A percentile compares a stretch with the other conserved stretches of the same genome.
Evolutionary conservation across 148 eudicot species (phyloP).

Genomic region (Fagopyrum esculentum): DNA sequence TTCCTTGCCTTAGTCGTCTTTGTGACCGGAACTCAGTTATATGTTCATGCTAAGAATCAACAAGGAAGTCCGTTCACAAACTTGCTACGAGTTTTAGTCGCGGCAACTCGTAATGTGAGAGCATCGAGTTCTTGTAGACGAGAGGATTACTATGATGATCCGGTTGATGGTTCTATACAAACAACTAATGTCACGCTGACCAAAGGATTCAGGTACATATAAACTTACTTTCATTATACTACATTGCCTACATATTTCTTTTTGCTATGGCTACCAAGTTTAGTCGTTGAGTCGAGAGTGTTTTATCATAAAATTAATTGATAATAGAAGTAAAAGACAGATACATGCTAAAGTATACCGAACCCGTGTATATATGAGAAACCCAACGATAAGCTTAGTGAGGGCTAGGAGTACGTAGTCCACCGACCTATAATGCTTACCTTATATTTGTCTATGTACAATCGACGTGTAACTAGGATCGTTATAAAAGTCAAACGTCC

Average conservation of each 20-base stretch:
- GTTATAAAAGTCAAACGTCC: no score
- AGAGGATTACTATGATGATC: conserved; percentile 19
- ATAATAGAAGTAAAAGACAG: no score
- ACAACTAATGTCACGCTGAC: conserved; percentile 17
- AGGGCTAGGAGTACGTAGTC: no score
- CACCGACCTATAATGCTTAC: no score
- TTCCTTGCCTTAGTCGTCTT: conserved; percentile 29
- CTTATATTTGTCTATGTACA: no score
- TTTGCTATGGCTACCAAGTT: no score
- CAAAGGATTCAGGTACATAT: conserved; percentile 25
- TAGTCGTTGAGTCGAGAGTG: no score
- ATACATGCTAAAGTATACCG: no score
- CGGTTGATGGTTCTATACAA: neutral
- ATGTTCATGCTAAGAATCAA: conserved; percentile 24
- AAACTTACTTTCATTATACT: neutral
- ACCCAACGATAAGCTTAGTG: no score
- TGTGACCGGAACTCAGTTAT: conserved; percentile 23
- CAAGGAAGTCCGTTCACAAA: conserved; percentile 44
- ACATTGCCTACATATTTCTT: neutral
- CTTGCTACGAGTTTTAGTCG: conserved; percentile 40
- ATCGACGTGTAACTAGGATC: no score
- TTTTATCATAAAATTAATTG: no score
- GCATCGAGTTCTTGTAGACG: neutral
- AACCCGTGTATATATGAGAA: no score
- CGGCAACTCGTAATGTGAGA: conserved; percentile 25